A percentile compares a stretch with the other conserved stretches of the same genome.
These are phyloP conservation scores for Ganoderma resinaceum DNA, from an alignment of 1,284 basidiomycete genomes.

Conservation along the genomic window DNA sequence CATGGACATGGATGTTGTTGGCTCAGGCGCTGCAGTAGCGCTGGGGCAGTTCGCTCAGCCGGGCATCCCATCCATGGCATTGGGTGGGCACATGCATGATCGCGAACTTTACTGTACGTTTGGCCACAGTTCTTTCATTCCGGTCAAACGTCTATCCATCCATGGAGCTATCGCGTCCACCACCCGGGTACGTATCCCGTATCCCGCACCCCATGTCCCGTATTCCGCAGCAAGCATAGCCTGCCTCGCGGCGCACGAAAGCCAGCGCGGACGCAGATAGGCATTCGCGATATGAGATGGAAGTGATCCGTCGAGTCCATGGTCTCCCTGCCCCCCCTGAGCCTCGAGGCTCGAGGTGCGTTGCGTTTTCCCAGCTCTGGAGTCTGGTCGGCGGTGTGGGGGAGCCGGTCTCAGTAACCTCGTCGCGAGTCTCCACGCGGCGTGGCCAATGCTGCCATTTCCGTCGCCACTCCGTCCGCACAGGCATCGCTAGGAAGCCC, in stretches of 20 bases:
- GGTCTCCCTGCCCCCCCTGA: background rate
- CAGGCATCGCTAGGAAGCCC: slow-evolving; percentile 17
- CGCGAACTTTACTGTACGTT: background rate
- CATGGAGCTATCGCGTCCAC: slow-evolving; percentile 1
- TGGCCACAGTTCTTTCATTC: background rate
- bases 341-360: slow-evolving; percentile 14
- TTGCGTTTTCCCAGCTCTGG: slow-evolving; percentile 15
- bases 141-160: background rate
- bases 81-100: slow-evolving; percentile 1
- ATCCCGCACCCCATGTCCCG: too few species aligned
- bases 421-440: slow-evolving; percentile 30
- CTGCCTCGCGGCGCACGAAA: slow-evolving; percentile 8
- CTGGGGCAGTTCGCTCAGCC: background rate
- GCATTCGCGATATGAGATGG: slow-evolving; percentile 11
- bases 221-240: slow-evolving; percentile 3
- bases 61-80: background rate
- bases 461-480: slow-evolving; percentile 11
- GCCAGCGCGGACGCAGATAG: slow-evolving; percentile 6
- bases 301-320: slow-evolving; percentile 2
- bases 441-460: slow-evolving; percentile 32
- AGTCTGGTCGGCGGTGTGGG: slow-evolving; percentile 21
- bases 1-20: background rate
- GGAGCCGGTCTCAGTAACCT: slow-evolving; percentile 24
- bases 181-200: background rate
- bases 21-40: background rate